Evolutionary conservation across 192 early-diverging fungal genomes (phyloP).

Genomic region (Cetraspora pellucida): DNA sequence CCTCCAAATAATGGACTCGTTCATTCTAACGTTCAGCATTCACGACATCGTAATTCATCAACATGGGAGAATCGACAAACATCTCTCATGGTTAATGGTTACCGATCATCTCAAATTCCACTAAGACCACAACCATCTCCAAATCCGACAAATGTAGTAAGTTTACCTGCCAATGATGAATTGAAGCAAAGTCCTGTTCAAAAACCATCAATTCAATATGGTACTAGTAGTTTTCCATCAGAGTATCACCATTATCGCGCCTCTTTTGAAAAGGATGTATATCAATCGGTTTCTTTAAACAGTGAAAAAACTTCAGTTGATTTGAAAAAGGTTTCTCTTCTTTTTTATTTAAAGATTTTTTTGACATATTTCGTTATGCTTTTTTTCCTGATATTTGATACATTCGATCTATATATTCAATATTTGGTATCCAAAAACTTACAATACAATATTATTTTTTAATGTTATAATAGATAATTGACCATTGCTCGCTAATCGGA

Average conservation of each 20-base stretch:
- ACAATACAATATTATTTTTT: neutral
- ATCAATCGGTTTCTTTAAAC: neutral
- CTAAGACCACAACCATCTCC: neutral
- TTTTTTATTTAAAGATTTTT: neutral
- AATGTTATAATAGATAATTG: constrained; percentile 4
- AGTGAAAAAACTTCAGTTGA: neutral
- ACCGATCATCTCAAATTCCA: neutral
- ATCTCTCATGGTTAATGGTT: neutral
- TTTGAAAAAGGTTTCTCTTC: neutral
- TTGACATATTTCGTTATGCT: too few relatives aligned
- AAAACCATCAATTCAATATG: neutral
- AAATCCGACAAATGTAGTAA: neutral
- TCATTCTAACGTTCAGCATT: too few relatives aligned
- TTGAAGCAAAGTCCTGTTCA: neutral
- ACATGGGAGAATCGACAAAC: too few relatives aligned
- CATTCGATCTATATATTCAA: too few relatives aligned
- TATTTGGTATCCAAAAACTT: too few relatives aligned
- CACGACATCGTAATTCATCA: too few relatives aligned
- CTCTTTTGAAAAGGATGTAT: constrained; percentile 12
- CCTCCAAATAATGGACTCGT: too few relatives aligned
- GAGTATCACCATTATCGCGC: constrained; percentile 12
- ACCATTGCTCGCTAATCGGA: constrained; percentile 2
- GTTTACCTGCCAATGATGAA: neutral
- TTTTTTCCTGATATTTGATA: too few relatives aligned
- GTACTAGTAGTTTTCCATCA: neutral